Percentiles rank a stretch among this genome's conserved stretches.
These are phyloP conservation scores for Ophidiomyces ophidiicola DNA, from an alignment of 2,329 filamentous ascomycete genomes.

Conservation along the genomic window DNA sequence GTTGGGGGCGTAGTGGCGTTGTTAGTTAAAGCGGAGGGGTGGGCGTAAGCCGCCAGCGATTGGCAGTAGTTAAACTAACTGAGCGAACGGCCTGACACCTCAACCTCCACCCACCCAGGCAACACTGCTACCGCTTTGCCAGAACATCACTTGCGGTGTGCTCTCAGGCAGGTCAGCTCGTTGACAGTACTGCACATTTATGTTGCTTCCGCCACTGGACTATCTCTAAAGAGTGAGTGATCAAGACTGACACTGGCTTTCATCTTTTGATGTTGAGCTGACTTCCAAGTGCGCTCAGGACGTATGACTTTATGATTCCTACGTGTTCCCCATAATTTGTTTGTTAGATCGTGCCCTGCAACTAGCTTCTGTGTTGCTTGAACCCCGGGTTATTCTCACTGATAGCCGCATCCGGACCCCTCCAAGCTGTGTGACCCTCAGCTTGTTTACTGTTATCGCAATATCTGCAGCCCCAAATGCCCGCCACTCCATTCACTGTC, in stretches of 20 bases:
- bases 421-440: conserved; percentile 1
- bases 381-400: not conserved
- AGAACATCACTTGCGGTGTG: not conserved
- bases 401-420: not conserved
- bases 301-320: not conserved
- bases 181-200: not conserved
- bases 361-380: not conserved
- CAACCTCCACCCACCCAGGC: too few species aligned
- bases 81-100: too few species aligned
- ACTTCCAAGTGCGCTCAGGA: not conserved
- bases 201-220: not conserved
- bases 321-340: not conserved
- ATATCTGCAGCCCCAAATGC: conserved; percentile 44
- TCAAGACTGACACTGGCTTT: not conserved
- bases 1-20: conserved; percentile 2
- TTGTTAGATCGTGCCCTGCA: not conserved
- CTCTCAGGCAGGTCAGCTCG: not conserved
- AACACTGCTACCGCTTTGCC: not conserved
- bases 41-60: too few species aligned
- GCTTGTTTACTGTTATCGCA: conserved; percentile 16
- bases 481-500: conserved; percentile 69
- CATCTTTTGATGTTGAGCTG: not conserved
- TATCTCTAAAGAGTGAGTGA: not conserved
- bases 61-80: too few species aligned
- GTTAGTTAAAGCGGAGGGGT: too few species aligned